Evolutionary conservation across 495 filamentous ascomycete genomes (phyloP).

Genomic region (Letharia lupina): DNA sequence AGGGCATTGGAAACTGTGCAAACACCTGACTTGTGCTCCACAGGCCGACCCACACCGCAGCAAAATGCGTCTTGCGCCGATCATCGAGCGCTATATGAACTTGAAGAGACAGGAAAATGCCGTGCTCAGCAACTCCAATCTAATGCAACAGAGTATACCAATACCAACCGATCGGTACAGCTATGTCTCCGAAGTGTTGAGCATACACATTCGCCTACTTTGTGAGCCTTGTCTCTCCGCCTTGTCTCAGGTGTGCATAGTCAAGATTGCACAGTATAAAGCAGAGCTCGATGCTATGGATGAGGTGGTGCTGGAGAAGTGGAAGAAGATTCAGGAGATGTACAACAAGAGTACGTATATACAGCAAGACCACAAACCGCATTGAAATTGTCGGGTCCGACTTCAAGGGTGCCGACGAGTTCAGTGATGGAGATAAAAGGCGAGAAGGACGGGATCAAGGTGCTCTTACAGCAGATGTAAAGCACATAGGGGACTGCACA

Average conservation of each 20-base stretch:
- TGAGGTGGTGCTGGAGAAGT: no score
- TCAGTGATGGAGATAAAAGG: neutral
- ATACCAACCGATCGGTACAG: neutral
- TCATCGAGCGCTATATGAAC: neutral
- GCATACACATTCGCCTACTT: neutral
- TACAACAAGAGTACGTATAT: neutral
- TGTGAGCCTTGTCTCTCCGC: neutral
- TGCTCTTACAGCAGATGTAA: neutral
- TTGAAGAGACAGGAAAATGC: neutral
- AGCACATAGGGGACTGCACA: neutral
- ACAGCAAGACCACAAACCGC: neutral
- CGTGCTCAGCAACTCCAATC: neutral
- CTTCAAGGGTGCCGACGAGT: neutral
- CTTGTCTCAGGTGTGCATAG: no score
- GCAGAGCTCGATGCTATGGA: neutral
- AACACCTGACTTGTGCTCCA: neutral
- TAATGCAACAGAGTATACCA: neutral
- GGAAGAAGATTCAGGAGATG: neutral
- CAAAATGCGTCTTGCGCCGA: neutral
- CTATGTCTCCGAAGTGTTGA: neutral
- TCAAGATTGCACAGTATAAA: neutral
- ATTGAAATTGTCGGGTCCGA: neutral
- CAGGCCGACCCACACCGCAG: neutral
- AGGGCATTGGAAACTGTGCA: neutral
- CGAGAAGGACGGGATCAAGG: neutral